Percentiles rank a stretch among this genome's conserved stretches.
Conservation (phyloP, 1,139 yeast species). For the Pichia sp. region DNA sequence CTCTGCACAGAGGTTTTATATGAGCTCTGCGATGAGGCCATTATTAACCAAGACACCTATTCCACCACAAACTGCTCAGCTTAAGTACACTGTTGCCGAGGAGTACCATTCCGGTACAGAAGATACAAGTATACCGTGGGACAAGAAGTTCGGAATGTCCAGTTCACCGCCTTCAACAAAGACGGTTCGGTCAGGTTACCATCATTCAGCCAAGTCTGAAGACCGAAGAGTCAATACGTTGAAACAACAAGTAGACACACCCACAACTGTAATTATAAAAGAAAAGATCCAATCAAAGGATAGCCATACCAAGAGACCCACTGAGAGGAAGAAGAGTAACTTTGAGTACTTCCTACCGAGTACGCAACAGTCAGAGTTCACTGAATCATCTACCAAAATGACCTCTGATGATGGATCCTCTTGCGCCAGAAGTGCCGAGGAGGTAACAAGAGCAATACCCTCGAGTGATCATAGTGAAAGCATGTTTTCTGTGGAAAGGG, state of each 20-base stretch:
- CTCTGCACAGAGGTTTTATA: background rate
- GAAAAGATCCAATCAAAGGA: background rate
- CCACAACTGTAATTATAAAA: background rate
- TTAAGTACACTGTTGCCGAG: background rate
- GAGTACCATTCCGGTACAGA: background rate
- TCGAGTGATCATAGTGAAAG: background rate
- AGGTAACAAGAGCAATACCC: too few species aligned
- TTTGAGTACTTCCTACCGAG: background rate
- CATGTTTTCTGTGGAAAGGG: constrained; percentile 1
- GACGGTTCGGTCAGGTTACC: background rate
- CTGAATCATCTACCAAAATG: background rate
- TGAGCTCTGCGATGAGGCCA: background rate
- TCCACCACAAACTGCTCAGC: background rate
- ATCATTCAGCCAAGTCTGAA: background rate
- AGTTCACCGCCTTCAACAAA: background rate
- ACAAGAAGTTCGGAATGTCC: constrained; percentile 5
- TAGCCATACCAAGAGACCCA: too few species aligned
- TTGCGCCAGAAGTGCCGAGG: too few species aligned
- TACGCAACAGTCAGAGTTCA: background rate
- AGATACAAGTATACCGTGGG: constrained; percentile 5
- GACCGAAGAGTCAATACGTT: background rate
- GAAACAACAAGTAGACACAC: too few species aligned
- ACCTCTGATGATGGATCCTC: background rate
- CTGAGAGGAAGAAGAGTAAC: background rate
- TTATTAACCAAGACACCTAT: background rate